Conservation (phyloP, 192 early-diverging fungal species). For the Mortierella antarctica region DNA sequence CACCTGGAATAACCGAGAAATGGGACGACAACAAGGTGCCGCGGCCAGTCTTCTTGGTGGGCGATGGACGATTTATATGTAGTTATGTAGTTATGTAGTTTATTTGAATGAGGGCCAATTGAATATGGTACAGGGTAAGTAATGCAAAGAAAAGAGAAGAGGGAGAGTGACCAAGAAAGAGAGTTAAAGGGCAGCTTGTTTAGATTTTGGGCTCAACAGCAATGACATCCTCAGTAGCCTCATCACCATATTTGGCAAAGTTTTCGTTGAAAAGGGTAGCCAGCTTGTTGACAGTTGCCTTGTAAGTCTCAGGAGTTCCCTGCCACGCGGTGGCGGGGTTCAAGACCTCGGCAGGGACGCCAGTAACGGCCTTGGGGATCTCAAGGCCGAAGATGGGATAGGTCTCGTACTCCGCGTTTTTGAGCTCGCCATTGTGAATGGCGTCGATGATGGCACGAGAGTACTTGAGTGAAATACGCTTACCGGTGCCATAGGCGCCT, state of each 20-base stretch:
- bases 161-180: constrained; percentile 3
- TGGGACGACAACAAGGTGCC: too few relatives aligned
- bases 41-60: too few relatives aligned
- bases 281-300: constrained; percentile 75
- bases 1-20: too few relatives aligned
- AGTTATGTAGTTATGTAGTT: too few relatives aligned
- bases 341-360: constrained; percentile 86
- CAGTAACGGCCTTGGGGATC: constrained; percentile 84
- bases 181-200: not conserved
- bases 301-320: constrained; percentile 76
- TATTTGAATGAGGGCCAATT: too few relatives aligned
- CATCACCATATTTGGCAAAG: constrained; percentile 88
- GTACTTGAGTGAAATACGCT: constrained; percentile 97
- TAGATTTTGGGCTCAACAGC: constrained; percentile 73
- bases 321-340: constrained; percentile 90
- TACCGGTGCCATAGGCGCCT: constrained; percentile 89
- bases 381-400: constrained; percentile 90
- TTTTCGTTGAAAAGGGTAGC: constrained; percentile 89
- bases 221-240: constrained; percentile 74
- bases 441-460: constrained; percentile 97
- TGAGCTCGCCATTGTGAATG: constrained; percentile 94
- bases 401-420: constrained; percentile 83
- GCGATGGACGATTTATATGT: too few relatives aligned
- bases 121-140: not conserved
- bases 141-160: constrained; percentile 2